Percentiles rank a stretch among this genome's conserved stretches.
Conservation (phyloP, 139 green algal genomes). For the Auxenochlorella pyrenoidosa region DNA sequence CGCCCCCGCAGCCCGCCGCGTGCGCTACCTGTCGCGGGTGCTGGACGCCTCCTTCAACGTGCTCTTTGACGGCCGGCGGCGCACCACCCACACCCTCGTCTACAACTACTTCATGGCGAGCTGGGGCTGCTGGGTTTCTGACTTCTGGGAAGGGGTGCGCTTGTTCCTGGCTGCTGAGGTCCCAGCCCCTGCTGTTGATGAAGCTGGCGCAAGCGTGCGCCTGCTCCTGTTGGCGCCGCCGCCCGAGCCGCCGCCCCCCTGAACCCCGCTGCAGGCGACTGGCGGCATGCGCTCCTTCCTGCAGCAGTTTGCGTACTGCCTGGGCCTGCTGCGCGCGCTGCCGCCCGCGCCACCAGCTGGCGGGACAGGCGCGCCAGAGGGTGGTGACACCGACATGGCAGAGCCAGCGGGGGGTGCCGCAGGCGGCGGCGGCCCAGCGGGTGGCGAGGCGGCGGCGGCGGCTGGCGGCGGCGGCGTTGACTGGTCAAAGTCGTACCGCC, state of each 20-base stretch:
- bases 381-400: neutral
- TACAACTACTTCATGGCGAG: conserved; percentile 73
- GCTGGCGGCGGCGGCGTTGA: neutral
- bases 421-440: neutral
- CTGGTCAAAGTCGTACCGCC: conserved; percentile 10
- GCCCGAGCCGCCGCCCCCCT: too few relatives aligned
- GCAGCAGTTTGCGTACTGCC: conserved; percentile 15
- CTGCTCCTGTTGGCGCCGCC: too few relatives aligned
- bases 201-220: too few relatives aligned
- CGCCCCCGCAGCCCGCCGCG: conserved; percentile 13
- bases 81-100: conserved; percentile 84
- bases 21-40: conserved; percentile 46
- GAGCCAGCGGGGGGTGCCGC: neutral
- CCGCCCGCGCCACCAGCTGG: neutral
- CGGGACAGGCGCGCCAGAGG: neutral
- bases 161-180: neutral
- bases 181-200: too few relatives aligned
- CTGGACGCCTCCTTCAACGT: conserved; percentile 75
- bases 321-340: conserved; percentile 42
- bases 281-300: conserved; percentile 56
- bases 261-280: conserved; percentile 26
- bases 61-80: conserved; percentile 83
- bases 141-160: too few relatives aligned
- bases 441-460: neutral
- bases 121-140: too few relatives aligned